Percentiles rank a stretch among this genome's conserved stretches.
Conservation (phyloP, 768 basidiomycete species). For the Macrolepiota albuminosa region DNA sequence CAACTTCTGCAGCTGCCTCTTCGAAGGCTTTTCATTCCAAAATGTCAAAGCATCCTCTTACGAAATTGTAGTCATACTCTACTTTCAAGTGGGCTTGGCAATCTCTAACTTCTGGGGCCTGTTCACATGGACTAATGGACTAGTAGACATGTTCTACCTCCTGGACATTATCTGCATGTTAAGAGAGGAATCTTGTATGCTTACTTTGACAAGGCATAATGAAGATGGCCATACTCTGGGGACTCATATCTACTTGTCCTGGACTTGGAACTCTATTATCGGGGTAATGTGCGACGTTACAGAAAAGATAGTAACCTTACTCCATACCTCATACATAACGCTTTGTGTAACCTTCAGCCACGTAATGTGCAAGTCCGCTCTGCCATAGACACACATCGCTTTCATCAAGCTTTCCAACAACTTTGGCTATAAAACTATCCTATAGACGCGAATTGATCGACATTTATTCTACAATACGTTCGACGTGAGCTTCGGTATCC, state of each 20-base stretch:
- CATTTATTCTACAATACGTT: background rate
- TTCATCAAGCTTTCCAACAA: background rate
- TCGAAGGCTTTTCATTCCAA: background rate
- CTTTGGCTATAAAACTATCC: background rate
- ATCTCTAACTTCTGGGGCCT: background rate
- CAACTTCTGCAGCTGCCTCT: too few species aligned
- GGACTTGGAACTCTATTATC: background rate
- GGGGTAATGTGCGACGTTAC: background rate
- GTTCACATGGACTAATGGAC: background rate
- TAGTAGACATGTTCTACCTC: background rate
- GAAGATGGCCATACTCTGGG: background rate
- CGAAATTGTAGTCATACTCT: background rate
- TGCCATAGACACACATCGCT: background rate
- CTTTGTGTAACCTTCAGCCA: background rate
- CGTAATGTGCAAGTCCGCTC: background rate
- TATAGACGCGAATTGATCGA: background rate
- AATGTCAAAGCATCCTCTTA: background rate
- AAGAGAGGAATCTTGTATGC: background rate
- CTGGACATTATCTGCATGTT: background rate
- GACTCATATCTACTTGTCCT: background rate
- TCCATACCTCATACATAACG: background rate
- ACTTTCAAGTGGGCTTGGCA: background rate
- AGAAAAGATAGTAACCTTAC: background rate
- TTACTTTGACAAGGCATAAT: background rate
- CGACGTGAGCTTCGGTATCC: background rate